Conservation (phyloP, 2,329 filamentous ascomycete genomes). For the Apiospora saccharicola region DNA sequence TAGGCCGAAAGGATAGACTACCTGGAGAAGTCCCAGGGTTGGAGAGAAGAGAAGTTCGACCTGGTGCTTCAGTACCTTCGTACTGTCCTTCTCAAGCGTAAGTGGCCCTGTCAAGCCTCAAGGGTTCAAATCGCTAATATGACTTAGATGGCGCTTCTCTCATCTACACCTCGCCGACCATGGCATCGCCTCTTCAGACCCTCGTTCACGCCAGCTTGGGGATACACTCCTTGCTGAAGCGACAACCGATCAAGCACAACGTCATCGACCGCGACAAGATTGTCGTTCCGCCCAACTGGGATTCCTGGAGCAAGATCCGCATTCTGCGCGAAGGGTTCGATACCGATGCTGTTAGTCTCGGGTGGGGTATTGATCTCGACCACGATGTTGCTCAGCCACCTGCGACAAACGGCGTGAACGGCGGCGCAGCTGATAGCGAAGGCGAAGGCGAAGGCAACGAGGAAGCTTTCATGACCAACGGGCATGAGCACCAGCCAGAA, state of each 20-base stretch:
- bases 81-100: constrained; percentile 87
- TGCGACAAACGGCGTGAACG: neutral
- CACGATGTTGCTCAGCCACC: constrained; percentile 46
- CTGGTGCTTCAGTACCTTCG: constrained; percentile 92
- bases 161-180: constrained; percentile 82
- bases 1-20: constrained; percentile 89
- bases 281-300: constrained; percentile 94
- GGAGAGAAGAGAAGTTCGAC: constrained; percentile 97
- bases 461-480: constrained; percentile 37
- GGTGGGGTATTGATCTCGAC: constrained; percentile 87
- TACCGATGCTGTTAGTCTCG: constrained; percentile 82
- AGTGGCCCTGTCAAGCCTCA: constrained; percentile 45
- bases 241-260: constrained; percentile 83
- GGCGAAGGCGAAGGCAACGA: constrained; percentile 33
- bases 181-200: constrained; percentile 77
- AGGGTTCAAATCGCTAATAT: neutral
- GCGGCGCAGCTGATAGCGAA: neutral
- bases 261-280: constrained; percentile 95
- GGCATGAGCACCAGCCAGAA: constrained; percentile 27
- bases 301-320: constrained; percentile 97
- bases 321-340: constrained; percentile 92
- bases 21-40: constrained; percentile 86
- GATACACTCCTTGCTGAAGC: constrained; percentile 83
- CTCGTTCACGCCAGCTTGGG: constrained; percentile 86
- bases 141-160: constrained; percentile 78